A percentile compares a stretch with the other conserved stretches of the same genome.
These are phyloP conservation scores for Scheffersomyces cryptocercus DNA, from an alignment of 1,139 yeast genomes.

Conservation along the genomic window DNA sequence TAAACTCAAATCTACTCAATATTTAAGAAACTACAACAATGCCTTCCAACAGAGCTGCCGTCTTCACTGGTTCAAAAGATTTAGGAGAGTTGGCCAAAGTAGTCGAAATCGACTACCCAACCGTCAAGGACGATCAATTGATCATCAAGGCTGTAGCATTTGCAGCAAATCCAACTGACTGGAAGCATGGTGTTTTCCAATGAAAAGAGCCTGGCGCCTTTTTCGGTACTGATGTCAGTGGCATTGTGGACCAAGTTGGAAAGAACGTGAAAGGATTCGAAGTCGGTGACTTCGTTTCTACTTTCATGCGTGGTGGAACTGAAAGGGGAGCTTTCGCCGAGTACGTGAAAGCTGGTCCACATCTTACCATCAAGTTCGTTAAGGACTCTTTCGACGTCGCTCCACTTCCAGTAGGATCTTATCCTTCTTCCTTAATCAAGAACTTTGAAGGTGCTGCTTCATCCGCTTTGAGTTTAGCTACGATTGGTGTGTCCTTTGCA, in stretches of 20 bases:
- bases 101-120: not conserved
- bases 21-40: not conserved
- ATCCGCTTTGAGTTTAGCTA: constrained; percentile 50
- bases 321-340: constrained; percentile 62
- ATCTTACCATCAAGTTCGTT: constrained; percentile 32
- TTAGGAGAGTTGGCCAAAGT: not conserved
- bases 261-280: constrained; percentile 46
- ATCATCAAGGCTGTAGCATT: constrained; percentile 57
- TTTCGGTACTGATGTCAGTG: constrained; percentile 61
- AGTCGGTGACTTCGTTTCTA: constrained; percentile 54
- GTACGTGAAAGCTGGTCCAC: constrained; percentile 46
- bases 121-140: constrained; percentile 29
- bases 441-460: constrained; percentile 67
- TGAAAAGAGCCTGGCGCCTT: constrained; percentile 48
- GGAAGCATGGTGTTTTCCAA: constrained; percentile 54
- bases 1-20: too few species aligned
- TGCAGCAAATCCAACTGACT: constrained; percentile 76
- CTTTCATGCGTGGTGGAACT: constrained; percentile 26
- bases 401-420: constrained; percentile 16
- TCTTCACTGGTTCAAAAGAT: not conserved
- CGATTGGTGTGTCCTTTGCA: constrained; percentile 40
- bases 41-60: not conserved
- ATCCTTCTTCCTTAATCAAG: constrained; percentile 26
- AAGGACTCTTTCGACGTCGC: constrained; percentile 11
- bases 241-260: constrained; percentile 59